Evolutionary conservation across 768 basidiomycete genomes (phyloP), one percentile per base, ranked within the genome.

Genomic region (Lactarius indigo): DNA sequence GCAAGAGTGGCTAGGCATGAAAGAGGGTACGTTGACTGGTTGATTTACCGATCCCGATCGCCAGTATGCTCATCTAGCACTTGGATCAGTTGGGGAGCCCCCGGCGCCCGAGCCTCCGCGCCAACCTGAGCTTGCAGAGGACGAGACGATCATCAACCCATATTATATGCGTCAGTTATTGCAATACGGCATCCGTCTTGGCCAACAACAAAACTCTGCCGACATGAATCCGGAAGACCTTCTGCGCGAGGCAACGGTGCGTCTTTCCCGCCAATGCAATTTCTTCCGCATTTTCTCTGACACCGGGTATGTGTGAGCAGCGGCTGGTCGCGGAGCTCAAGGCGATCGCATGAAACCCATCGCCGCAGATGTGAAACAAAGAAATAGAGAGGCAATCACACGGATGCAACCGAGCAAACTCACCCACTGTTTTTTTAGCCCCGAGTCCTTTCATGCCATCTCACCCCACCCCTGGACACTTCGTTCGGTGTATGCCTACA

Each of bases 81-180:
- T n/a, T 30, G 3, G 30, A 54, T 52, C 47, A 78, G 75, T 76
- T 2, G 47, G 23, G 20, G 70, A 73, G 61, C 63, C 75, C 4
- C 73, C 75, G 17, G 72, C 74, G 33, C 63, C 71, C 57, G 66
- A 64, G 35, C 76, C 82, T 52, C 76, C 79, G 26, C 70, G 75
- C 39, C 78, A 76, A 55, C 69, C 74, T 18, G 69, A 76, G 23
- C 74, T 85, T 5, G 76, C 75, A 1, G 74, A 73, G 23, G 80
- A 90, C 66, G 89, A 92, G 74, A 86, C 87, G 0, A 80, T 92
- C 61, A 92, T 92, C 72, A 89, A 87, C 69, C 88, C 89, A 3
- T 85, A 88, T 74, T 92, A 89, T 76, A 92, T 92, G 91, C 78
- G 79, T 62, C 91, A 92, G 71, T 74, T 92, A 57, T 77, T 92